Percentiles rank a stretch among this genome's conserved stretches.
Conservation (phyloP, 106 monocot species). For the Cymbidium sinense region DNA sequence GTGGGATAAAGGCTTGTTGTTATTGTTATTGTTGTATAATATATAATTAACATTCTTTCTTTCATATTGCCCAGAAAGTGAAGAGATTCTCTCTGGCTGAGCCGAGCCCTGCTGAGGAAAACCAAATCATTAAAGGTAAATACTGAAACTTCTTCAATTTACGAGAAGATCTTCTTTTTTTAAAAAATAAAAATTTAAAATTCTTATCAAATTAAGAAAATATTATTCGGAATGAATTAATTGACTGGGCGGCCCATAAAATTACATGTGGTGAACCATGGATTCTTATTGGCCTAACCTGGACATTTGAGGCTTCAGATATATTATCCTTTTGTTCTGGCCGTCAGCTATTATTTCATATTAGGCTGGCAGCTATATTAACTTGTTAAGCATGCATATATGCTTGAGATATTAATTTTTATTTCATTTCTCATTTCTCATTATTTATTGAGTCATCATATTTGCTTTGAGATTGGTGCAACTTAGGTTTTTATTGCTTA, state of each 20-base stretch:
- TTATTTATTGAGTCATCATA: too few species aligned
- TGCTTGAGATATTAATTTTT: too few species aligned
- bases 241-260: background rate
- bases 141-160: background rate
- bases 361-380: too few species aligned
- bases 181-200: too few species aligned
- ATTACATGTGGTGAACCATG: background rate
- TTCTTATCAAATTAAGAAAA: too few species aligned
- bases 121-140: background rate
- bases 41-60: background rate
- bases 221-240: too few species aligned
- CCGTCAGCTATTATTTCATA: background rate
- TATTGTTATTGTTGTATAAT: background rate
- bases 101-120: background rate
- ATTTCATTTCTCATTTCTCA: too few species aligned
- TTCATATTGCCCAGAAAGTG: constrained; percentile 4
- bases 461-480: too few species aligned
- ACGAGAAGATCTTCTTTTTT: too few species aligned
- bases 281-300: background rate
- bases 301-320: background rate
- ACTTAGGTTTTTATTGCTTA: too few species aligned
- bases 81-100: constrained; percentile 9
- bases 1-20: too few species aligned
- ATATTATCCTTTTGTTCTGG: background rate
- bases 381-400: too few species aligned